Evolutionary conservation across 2,329 filamentous ascomycete species (phyloP), one percentile per base, ranked within the genome.

Genomic region (Septoria petroselini): DNA sequence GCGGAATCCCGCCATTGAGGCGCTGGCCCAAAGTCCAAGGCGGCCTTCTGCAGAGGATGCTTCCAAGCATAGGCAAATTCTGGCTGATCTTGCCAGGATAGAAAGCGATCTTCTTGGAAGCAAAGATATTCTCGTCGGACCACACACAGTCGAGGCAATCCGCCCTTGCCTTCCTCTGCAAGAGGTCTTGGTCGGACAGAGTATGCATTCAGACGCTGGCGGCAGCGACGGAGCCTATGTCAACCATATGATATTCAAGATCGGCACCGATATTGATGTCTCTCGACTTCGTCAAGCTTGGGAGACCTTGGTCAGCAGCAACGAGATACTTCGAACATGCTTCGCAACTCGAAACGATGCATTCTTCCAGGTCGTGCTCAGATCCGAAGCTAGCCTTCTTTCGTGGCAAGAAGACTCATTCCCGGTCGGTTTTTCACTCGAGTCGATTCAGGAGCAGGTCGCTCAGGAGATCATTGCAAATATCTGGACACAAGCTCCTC

Each of bases 1-100:
- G 49, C 51, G 38, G 33, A 52, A 55, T 43, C 49, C 49, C 12
- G 52, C 53, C 12, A 42, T 55, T 12, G 49, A 52, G 37, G 40
- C 44, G 19, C 31, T 55, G 30, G 53, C 53, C 3, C 39, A 49
- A 34, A 35, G 34, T 14, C 12, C 30, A 5, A 51, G 25, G 15
- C 25, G 29, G 11, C n/a, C 42, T 9, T 18, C 19, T n/a, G n/a
- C 30, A 7, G 19, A 37, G 7, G 31, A 52, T 34, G 17, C 7
- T 1, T 8, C n/a, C 4, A 42, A 25, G 8, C 14, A 40, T 14
- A 18, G 34, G 2, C 9, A 14, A 6, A 19, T 45, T 15, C 29
- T 33, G 7, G 14, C 29, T 15, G 23, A 34, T 15, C 23, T 50
- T 11, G 18, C 31, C 4, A 21, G 35, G 9, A 17, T 42, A 6